Conservation (phyloP, 495 filamentous ascomycete genomes). For the Penicillium antarcticum region DNA sequence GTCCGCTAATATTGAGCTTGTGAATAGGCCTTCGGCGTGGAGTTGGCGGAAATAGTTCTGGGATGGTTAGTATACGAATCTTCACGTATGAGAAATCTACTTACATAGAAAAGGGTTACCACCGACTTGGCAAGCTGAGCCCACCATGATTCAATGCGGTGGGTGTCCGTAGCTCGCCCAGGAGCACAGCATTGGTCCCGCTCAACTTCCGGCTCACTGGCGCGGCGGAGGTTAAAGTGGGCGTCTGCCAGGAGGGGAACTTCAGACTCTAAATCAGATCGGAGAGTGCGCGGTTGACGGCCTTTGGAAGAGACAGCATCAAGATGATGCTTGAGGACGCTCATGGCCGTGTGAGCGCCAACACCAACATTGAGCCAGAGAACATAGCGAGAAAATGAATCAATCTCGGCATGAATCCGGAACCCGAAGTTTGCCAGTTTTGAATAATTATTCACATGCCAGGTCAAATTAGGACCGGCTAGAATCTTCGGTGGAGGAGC, state of each 20-base stretch:
- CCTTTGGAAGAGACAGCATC: slow-evolving; percentile 6
- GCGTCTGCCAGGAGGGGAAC: slow-evolving; percentile 12
- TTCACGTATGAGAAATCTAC: neutral
- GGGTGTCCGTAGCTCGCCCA: slow-evolving; percentile 10
- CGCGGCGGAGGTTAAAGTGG: slow-evolving; percentile 26
- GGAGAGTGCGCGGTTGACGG: slow-evolving; percentile 6
- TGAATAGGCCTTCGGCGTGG: slow-evolving; percentile 8
- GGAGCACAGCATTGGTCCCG: slow-evolving; percentile 8
- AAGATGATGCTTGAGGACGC: slow-evolving; percentile 17
- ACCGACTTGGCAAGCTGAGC: slow-evolving; percentile 7
- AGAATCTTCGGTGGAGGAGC: slow-evolving; percentile 11
- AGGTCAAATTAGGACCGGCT: slow-evolving; percentile 20
- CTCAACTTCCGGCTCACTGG: slow-evolving; percentile 1
- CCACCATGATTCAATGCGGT: slow-evolving; percentile 20
- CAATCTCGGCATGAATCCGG: slow-evolving; percentile 20
- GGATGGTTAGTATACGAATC: neutral
- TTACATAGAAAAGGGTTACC: slow-evolving; percentile 8
- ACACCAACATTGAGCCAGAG: slow-evolving; percentile 19
- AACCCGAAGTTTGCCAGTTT: slow-evolving; percentile 19
- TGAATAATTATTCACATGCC: slow-evolving; percentile 18
- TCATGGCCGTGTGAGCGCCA: slow-evolving; percentile 11
- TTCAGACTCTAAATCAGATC: slow-evolving; percentile 12
- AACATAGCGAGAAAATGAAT: slow-evolving; percentile 21
- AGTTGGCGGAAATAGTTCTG: slow-evolving; percentile 14
- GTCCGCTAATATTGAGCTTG: slow-evolving; percentile 6